phyloP scores from a whole-genome alignment of 768 basidiomycete species.

The Saitozyma sp. region DNA sequence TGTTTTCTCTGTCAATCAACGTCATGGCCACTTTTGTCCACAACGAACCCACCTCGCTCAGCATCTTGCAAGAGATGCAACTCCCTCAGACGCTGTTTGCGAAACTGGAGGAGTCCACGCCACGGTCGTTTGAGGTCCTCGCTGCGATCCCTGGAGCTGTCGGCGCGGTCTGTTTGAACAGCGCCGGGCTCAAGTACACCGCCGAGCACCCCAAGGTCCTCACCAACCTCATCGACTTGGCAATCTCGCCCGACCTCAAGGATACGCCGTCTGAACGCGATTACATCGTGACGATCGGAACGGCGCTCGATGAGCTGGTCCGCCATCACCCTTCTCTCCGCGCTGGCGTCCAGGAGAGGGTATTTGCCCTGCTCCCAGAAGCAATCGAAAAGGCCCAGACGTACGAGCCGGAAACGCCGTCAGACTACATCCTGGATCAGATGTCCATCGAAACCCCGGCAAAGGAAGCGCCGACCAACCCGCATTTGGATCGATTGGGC shows the following conservation, averaged over 20 bases:
- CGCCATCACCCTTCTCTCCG: slow-evolving; percentile 92
- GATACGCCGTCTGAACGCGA: slow-evolving; percentile 88
- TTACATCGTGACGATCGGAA: slow-evolving; percentile 83
- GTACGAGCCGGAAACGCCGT: slow-evolving; percentile 8
- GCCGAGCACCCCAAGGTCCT: slow-evolving; percentile 75
- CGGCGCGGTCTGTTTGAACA: slow-evolving; percentile 93
- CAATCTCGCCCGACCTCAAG: slow-evolving; percentile 68
- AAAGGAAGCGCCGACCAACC: slow-evolving; percentile 14
- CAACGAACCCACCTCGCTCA: slow-evolving; percentile 93
- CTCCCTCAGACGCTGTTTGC: slow-evolving; percentile 87
- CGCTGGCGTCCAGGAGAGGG: slow-evolving; percentile 70
- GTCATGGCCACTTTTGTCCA: slow-evolving; percentile 96
- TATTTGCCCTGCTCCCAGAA: slow-evolving; percentile 56
- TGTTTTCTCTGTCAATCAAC: slow-evolving; percentile 86
- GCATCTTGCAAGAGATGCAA: slow-evolving; percentile 86
- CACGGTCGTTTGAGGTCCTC: slow-evolving; percentile 78
- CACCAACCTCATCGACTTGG: slow-evolving; percentile 76
- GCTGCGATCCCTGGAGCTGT: slow-evolving; percentile 90
- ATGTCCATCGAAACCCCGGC: slow-evolving; percentile 10
- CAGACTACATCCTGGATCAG: slow-evolving; percentile 13
- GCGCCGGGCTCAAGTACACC: slow-evolving; percentile 79
- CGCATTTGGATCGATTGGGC: slow-evolving; percentile 7
- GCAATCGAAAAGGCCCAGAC: slow-evolving; percentile 8
- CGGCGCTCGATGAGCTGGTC: slow-evolving; percentile 89
- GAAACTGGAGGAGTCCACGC: slow-evolving; percentile 77